Evolutionary conservation across 1,284 basidiomycete genomes (phyloP).

Genomic region (Meira miltonrushii): DNA sequence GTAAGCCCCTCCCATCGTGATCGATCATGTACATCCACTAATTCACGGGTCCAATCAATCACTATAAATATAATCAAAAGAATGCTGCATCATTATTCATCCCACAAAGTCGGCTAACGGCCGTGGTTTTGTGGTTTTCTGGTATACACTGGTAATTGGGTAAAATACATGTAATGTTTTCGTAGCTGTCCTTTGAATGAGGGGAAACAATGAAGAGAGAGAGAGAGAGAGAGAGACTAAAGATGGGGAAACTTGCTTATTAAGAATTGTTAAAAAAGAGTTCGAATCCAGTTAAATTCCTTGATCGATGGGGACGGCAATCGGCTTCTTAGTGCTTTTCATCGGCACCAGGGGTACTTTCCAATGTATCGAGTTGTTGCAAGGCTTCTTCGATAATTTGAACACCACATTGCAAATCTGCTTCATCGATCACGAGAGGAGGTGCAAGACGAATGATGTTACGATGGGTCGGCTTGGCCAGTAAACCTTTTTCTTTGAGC

Average conservation of each 20-base stretch:
- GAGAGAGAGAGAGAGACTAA: background rate
- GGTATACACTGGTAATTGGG: background rate
- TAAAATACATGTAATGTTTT: background rate
- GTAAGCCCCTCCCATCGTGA: no score
- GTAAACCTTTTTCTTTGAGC: constrained; percentile 79
- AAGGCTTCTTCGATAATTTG: constrained; percentile 72
- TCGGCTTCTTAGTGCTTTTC: background rate
- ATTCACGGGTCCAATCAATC: no score
- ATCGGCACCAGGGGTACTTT: constrained; percentile 43
- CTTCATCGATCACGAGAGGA: constrained; percentile 83
- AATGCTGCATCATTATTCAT: no score
- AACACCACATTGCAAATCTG: constrained; percentile 71
- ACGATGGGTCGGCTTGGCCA: constrained; percentile 92
- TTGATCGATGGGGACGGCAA: background rate
- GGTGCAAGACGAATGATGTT: constrained; percentile 97
- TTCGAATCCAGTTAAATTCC: no score
- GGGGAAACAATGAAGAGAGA: constrained; percentile 7
- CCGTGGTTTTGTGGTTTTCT: constrained; percentile 5
- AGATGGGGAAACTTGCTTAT: background rate
- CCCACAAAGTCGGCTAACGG: constrained; percentile 11
- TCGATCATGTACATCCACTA: no score
- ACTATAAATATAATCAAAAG: no score
- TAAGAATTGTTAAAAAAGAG: background rate
- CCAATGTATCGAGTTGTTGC: constrained; percentile 66
- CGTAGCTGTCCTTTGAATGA: background rate